A percentile compares a stretch with the other conserved stretches of the same genome.
These are phyloP conservation scores for Umbelopsis sp. DNA, from an alignment of 371 early-diverging fungal species.

Conservation along the genomic window DNA sequence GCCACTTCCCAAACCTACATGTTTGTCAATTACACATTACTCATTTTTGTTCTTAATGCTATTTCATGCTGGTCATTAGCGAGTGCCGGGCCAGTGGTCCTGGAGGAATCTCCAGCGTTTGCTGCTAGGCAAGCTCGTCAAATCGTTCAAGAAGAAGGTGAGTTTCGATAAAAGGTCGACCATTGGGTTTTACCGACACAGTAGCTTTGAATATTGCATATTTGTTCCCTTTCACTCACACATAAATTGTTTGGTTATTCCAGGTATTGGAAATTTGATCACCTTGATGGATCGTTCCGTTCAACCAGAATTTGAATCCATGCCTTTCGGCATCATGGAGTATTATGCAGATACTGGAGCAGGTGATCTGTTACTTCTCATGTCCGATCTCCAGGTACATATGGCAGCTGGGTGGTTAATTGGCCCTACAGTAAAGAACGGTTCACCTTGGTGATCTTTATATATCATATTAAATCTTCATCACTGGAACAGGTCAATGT, in stretches of 20 bases:
- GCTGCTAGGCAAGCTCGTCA: conserved; percentile 12
- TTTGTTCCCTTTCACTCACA: not conserved
- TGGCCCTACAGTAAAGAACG: not conserved
- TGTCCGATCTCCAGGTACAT: conserved; percentile 47
- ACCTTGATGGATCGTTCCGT: conserved; percentile 26
- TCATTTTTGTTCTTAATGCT: not conserved
- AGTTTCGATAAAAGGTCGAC: not conserved
- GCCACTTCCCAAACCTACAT: not conserved
- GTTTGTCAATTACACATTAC: not conserved
- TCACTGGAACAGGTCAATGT: conserved; percentile 36
- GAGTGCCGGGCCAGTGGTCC: no score
- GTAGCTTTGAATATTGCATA: not conserved
- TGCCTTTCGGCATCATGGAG: conserved; percentile 61
- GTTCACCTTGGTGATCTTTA: no score
- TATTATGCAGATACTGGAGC: conserved; percentile 51
- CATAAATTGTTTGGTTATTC: not conserved
- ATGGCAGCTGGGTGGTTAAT: not conserved
- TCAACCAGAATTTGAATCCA: conserved; percentile 23
- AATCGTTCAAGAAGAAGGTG: conserved; percentile 11
- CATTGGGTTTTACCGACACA: not conserved
- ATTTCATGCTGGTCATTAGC: not conserved
- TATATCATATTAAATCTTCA: no score
- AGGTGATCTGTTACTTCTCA: conserved; percentile 50
- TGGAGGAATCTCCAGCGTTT: conserved; percentile 8
- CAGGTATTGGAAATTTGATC: conserved; percentile 35